phyloP scores from a whole-genome alignment of 2,329 filamentous ascomycete species.

The Alternaria metachromatica region DNA sequence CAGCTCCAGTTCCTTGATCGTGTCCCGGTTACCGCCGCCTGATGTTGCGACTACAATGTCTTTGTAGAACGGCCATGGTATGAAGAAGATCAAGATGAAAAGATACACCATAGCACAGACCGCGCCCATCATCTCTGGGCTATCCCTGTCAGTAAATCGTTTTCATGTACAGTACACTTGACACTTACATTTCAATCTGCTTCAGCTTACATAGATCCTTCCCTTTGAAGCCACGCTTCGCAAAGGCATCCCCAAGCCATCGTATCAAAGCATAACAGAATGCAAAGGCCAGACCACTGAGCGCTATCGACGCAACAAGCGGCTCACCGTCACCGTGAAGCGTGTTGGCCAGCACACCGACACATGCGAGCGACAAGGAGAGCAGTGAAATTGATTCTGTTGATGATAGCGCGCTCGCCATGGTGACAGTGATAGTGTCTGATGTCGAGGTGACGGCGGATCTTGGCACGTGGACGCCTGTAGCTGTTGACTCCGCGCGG shows the following conservation, averaged over 20 bases:
- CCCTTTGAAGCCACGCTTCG: slow-evolving; percentile 86
- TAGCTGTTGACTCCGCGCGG: slow-evolving; percentile 5
- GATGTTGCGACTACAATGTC: slow-evolving; percentile 95
- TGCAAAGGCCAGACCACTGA: slow-evolving; percentile 84
- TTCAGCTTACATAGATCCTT: slow-evolving; percentile 83
- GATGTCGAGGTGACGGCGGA: slow-evolving; percentile 13
- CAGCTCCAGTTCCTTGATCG: slow-evolving; percentile 74
- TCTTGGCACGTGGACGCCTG: slow-evolving; percentile 17
- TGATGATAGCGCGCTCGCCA: slow-evolving; percentile 54
- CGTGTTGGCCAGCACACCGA: slow-evolving; percentile 78
- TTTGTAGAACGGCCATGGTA: slow-evolving; percentile 97
- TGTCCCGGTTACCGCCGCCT: slow-evolving; percentile 88
- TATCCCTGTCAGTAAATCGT: slow-evolving; percentile 43
- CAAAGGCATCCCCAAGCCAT: slow-evolving; percentile 91
- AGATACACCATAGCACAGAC: slow-evolving; percentile 93
- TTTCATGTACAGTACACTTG: neutral
- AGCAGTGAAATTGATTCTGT: slow-evolving; percentile 65
- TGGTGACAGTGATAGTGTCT: slow-evolving; percentile 17
- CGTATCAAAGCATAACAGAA: slow-evolving; percentile 84
- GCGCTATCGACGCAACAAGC: slow-evolving; percentile 83
- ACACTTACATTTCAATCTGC: slow-evolving; percentile 73
- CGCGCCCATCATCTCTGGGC: slow-evolving; percentile 94
- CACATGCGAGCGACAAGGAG: slow-evolving; percentile 70
- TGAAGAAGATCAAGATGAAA: slow-evolving; percentile 85
- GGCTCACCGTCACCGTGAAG: slow-evolving; percentile 86